phyloP scores from a whole-genome alignment of 192 early-diverging fungal species.

The Phlyctochytrium bullatum region DNA sequence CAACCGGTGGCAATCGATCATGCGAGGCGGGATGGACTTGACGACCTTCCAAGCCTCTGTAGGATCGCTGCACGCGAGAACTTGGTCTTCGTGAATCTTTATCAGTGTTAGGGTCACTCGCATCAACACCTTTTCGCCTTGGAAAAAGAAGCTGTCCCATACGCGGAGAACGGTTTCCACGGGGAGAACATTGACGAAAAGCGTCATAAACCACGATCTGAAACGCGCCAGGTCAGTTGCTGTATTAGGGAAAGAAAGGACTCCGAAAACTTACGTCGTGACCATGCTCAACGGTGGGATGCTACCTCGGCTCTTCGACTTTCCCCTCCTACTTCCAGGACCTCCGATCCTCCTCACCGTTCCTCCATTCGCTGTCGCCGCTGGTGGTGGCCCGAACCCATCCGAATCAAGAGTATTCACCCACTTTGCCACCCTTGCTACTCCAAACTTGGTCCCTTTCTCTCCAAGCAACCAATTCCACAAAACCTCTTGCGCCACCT shows the following conservation, averaged over 20 bases:
- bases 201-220: slow-evolving; percentile 70
- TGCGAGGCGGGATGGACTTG: slow-evolving; percentile 32
- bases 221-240: too few relatives aligned
- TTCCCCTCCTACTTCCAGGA: slow-evolving; percentile 16
- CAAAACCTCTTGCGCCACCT: slow-evolving; percentile 68
- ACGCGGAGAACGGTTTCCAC: slow-evolving; percentile 72
- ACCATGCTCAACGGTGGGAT: slow-evolving; percentile 71
- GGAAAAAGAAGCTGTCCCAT: slow-evolving; percentile 80
- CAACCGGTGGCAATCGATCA: slow-evolving; percentile 34
- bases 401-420: slow-evolving; percentile 32
- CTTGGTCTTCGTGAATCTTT: slow-evolving; percentile 59
- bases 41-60: slow-evolving; percentile 39
- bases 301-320: slow-evolving; percentile 35
- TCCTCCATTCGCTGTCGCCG: slow-evolving; percentile 2
- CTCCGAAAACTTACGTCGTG: slow-evolving; percentile 55
- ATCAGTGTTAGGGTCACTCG: slow-evolving; percentile 73
- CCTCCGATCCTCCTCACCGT: slow-evolving; percentile 5
- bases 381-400: neutral
- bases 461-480: slow-evolving; percentile 47
- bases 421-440: slow-evolving; percentile 46
- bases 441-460: slow-evolving; percentile 43
- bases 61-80: slow-evolving; percentile 41
- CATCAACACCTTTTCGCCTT: slow-evolving; percentile 70
- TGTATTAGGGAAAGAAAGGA: slow-evolving; percentile 1
- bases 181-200: slow-evolving; percentile 77